A percentile compares a stretch with the other conserved stretches of the same genome.
Evolutionary conservation across 1,284 basidiomycete genomes (phyloP).

Genomic region (Apiotrichum domesticum): DNA sequence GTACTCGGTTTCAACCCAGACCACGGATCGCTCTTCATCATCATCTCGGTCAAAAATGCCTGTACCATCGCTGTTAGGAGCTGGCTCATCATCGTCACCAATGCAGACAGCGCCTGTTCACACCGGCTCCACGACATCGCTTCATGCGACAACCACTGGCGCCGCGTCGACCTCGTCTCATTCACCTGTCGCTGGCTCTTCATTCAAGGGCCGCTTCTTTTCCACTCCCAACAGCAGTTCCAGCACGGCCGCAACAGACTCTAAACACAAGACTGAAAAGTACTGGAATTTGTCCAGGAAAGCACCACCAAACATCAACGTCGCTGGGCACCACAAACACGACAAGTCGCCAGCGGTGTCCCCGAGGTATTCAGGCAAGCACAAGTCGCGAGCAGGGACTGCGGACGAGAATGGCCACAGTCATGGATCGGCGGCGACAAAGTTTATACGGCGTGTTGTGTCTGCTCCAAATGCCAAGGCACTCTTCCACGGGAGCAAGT

Average conservation of each 20-base stretch:
- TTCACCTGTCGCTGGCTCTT: no score
- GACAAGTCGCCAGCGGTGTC: conserved; percentile 1
- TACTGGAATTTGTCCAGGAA: conserved; percentile 22
- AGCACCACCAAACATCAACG: conserved; percentile 5
- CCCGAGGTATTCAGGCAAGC: not conserved
- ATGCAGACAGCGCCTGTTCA: not conserved
- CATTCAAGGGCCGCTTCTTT: conserved; percentile 42
- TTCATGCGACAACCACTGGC: conserved; percentile 2
- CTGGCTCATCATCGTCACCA: conserved; percentile 1
- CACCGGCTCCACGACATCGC: conserved; percentile 12
- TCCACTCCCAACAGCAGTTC: conserved; percentile 21
- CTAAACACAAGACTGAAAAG: conserved; percentile 17
- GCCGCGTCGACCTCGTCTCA: no score
- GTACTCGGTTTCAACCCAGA: conserved; percentile 16
- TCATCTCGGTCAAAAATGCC: conserved; percentile 14
- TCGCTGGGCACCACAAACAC: not conserved
- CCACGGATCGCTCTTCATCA: conserved; percentile 16
- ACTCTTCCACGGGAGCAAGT: conserved; percentile 54
- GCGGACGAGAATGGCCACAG: conserved; percentile 5
- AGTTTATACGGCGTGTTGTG: conserved; percentile 84
- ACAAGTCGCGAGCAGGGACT: not conserved
- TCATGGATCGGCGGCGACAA: conserved; percentile 3
- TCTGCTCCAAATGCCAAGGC: conserved; percentile 95
- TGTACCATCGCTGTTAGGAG: not conserved
- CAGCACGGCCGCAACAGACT: conserved; percentile 2